These are phyloP conservation scores for Phytopythium chamaehyphon DNA, from an alignment of 352 stramenopile genomes.

Conservation along the genomic window DNA sequence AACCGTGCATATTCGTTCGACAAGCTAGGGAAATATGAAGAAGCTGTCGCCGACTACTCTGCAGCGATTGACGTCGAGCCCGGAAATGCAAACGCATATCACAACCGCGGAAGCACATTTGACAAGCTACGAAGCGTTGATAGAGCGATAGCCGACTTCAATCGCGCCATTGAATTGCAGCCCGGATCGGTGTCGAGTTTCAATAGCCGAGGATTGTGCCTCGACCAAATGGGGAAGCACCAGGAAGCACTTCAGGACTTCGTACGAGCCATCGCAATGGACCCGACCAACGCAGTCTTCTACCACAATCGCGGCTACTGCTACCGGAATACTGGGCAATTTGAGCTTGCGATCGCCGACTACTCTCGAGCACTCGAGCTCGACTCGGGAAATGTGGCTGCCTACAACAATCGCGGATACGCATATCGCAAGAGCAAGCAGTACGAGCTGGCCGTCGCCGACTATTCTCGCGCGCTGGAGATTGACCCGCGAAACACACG, in stretches of 20 bases:
- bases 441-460: slow-evolving; percentile 61
- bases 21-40: slow-evolving; percentile 61
- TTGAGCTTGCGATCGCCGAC: slow-evolving; percentile 54
- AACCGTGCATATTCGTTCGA: slow-evolving; percentile 87
- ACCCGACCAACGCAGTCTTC: slow-evolving; percentile 72
- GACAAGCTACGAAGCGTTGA: slow-evolving; percentile 64
- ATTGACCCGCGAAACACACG: slow-evolving; percentile 78
- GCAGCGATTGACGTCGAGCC: slow-evolving; percentile 61
- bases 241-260: slow-evolving; percentile 77
- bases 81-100: slow-evolving; percentile 73
- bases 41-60: slow-evolving; percentile 77
- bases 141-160: slow-evolving; percentile 66
- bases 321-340: slow-evolving; percentile 79
- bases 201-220: slow-evolving; percentile 78
- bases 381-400: slow-evolving; percentile 64
- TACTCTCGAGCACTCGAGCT: slow-evolving; percentile 61
- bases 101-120: slow-evolving; percentile 82
- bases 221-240: slow-evolving; percentile 59
- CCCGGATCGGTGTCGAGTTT: slow-evolving; percentile 62
- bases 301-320: slow-evolving; percentile 87
- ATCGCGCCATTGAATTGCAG: slow-evolving; percentile 55
- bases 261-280: slow-evolving; percentile 48
- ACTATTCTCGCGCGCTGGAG: slow-evolving; percentile 70
- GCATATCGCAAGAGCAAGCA: slow-evolving; percentile 67
- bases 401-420: slow-evolving; percentile 86